A percentile compares a stretch with the other conserved stretches of the same genome.
These are phyloP conservation scores for Cutaneotrichosporon sp. DNA, from an alignment of 1,284 basidiomycete genomes.

Conservation along the genomic window DNA sequence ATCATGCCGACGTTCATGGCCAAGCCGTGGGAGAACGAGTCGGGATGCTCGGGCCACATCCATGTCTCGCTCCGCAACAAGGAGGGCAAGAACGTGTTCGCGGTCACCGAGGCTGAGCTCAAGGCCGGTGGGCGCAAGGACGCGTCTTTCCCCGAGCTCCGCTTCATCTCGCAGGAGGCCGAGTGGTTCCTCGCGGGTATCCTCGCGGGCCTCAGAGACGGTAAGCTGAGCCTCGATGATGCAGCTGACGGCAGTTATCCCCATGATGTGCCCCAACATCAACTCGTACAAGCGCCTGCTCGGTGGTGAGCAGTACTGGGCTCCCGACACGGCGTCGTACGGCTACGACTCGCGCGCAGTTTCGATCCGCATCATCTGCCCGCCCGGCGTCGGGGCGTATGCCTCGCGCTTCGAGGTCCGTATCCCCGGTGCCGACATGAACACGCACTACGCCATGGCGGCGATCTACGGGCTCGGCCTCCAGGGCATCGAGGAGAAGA, in stretches of 20 bases:
- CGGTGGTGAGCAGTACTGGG: slow-evolving; percentile 93
- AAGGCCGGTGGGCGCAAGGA: slow-evolving; percentile 64
- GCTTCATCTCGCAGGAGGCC: slow-evolving; percentile 76
- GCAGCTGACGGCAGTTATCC: slow-evolving; percentile 45
- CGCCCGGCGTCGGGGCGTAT: slow-evolving; percentile 74
- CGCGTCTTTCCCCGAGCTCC: slow-evolving; percentile 77
- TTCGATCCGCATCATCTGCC: slow-evolving; percentile 85
- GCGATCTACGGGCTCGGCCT: slow-evolving; percentile 85
- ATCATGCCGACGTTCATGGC: slow-evolving; percentile 98
- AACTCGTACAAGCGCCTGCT: slow-evolving; percentile 97
- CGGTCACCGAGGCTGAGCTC: slow-evolving; percentile 59
- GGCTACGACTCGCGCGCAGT: slow-evolving; percentile 93
- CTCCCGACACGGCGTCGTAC: slow-evolving; percentile 82
- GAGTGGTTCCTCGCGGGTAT: slow-evolving; percentile 93
- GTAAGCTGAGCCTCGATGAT: slow-evolving; percentile 55
- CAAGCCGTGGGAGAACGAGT: slow-evolving; percentile 89
- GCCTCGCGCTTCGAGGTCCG: slow-evolving; percentile 88
- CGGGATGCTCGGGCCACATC: slow-evolving; percentile 89
- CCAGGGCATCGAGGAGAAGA: slow-evolving; percentile 78
- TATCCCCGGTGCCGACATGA: slow-evolving; percentile 90
- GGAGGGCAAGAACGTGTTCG: slow-evolving; percentile 76
- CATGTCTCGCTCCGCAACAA: slow-evolving; percentile 81
- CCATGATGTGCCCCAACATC: slow-evolving; percentile 79
- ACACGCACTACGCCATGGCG: slow-evolving; percentile 83
- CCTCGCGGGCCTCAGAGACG: slow-evolving; percentile 82